These are phyloP conservation scores for Xylaria sp. DNA, from an alignment of 2,329 filamentous ascomycete genomes.

Conservation along the genomic window DNA sequence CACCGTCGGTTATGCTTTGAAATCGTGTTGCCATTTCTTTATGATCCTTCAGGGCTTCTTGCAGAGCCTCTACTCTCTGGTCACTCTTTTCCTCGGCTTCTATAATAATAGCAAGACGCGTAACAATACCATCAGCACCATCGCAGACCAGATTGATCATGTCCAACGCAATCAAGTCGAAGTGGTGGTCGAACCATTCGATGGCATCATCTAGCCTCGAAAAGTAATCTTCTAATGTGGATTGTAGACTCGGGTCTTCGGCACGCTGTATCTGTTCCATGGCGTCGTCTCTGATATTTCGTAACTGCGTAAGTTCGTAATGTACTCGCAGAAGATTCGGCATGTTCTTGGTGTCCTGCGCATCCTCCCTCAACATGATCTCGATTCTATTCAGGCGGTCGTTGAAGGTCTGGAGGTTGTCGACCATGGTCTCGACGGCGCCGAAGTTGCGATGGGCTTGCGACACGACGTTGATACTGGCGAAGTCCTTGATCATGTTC, in stretches of 20 bases:
- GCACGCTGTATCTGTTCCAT: constrained; percentile 92
- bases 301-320: constrained; percentile 87
- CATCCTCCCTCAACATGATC: constrained; percentile 79
- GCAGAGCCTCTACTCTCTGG: constrained; percentile 84
- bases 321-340: constrained; percentile 88
- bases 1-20: constrained; percentile 92
- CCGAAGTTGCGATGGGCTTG: constrained; percentile 97
- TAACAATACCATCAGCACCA: constrained; percentile 87
- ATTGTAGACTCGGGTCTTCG: constrained; percentile 74
- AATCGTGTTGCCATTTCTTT: constrained; percentile 92
- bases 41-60: constrained; percentile 94
- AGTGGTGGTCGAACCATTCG: constrained; percentile 94
- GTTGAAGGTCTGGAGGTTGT: constrained; percentile 86
- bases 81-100: constrained; percentile 97
- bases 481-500: constrained; percentile 96
- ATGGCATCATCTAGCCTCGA: constrained; percentile 83
- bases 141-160: constrained; percentile 85
- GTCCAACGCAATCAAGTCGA: constrained; percentile 86
- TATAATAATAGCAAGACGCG: constrained; percentile 88
- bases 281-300: constrained; percentile 94
- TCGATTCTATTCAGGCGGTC: constrained; percentile 77
- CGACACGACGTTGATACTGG: constrained; percentile 87
- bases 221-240: constrained; percentile 90
- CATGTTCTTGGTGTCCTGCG: constrained; percentile 86
- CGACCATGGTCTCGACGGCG: constrained; percentile 91